Conservation (phyloP, 1,139 yeast species). For the Geotrichum europaeum region DNA sequence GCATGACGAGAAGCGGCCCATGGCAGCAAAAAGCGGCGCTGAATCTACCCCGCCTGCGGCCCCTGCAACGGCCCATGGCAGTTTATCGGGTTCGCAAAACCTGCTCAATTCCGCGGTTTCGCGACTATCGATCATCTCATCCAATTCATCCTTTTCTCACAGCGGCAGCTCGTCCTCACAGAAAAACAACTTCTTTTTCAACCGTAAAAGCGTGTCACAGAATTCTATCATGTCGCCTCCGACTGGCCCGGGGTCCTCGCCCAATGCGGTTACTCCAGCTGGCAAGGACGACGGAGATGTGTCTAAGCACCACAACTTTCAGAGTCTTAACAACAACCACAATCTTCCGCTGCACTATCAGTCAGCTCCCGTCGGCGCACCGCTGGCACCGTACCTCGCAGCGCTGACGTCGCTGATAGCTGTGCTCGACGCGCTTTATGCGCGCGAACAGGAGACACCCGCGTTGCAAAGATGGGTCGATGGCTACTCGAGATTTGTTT, state of each 20-base stretch:
- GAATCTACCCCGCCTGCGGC: background rate
- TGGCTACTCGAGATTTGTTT: constrained; percentile 21
- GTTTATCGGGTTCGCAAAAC: background rate
- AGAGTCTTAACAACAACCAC: background rate
- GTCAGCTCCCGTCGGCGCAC: background rate
- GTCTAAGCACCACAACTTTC: background rate
- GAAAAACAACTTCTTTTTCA: background rate
- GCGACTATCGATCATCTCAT: constrained; percentile 10
- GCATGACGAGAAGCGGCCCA: background rate
- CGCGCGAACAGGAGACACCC: background rate
- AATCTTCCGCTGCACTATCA: background rate
- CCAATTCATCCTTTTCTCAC: constrained; percentile 2
- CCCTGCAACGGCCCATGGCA: background rate
- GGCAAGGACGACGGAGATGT: background rate
- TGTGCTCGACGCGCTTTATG: constrained; percentile 10
- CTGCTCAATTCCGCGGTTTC: constrained; percentile 3
- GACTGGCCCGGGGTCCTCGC: constrained; percentile 1
- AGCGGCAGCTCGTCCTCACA: constrained; percentile 1
- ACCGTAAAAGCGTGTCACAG: constrained; percentile 3
- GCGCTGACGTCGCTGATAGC: constrained; percentile 9
- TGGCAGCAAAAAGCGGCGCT: background rate
- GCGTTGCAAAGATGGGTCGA: constrained; percentile 19
- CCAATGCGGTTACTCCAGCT: constrained; percentile 1
- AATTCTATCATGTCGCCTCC: constrained; percentile 16
- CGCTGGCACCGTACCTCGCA: constrained; percentile 7